phyloP scores from a whole-genome alignment of 1,284 basidiomycete species.

The Tilletia caries region DNA sequence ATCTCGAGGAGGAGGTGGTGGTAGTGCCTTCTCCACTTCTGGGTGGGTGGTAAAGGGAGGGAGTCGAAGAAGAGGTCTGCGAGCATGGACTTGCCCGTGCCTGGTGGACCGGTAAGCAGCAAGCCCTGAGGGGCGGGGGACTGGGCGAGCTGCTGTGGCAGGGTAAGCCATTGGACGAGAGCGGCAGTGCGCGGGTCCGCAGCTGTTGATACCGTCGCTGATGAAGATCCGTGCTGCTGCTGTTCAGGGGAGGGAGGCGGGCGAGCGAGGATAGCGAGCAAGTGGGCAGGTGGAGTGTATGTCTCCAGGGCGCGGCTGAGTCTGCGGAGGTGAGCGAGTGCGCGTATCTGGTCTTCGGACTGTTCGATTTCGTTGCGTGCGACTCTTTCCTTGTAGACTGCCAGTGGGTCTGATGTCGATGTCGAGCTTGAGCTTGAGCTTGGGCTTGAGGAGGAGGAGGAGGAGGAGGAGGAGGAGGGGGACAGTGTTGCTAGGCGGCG shows the following conservation, averaged over 20 bases:
- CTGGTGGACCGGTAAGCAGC: slow-evolving; percentile 60
- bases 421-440: background rate
- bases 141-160: slow-evolving; percentile 63
- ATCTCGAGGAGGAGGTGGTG: slow-evolving; percentile 68
- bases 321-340: slow-evolving; percentile 63
- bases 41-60: slow-evolving; percentile 63
- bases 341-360: slow-evolving; percentile 67
- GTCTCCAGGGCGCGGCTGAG: slow-evolving; percentile 59
- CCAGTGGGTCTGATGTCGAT: slow-evolving; percentile 31
- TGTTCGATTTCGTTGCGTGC: slow-evolving; percentile 61
- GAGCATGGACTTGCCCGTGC: slow-evolving; percentile 64
- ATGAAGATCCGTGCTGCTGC: slow-evolving; percentile 22
- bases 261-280: slow-evolving; percentile 40
- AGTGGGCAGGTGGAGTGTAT: slow-evolving; percentile 59
- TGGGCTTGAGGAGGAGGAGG: background rate
- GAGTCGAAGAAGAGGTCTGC: slow-evolving; percentile 67
- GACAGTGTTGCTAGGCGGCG: background rate
- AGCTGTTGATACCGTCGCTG: slow-evolving; percentile 17
- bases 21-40: slow-evolving; percentile 61
- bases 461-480: background rate
- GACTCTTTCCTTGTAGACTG: slow-evolving; percentile 49
- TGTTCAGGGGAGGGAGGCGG: slow-evolving; percentile 20
- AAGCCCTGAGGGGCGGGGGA: slow-evolving; percentile 63
- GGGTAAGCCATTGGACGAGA: slow-evolving; percentile 61
- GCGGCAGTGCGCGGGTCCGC: background rate